Evolutionary conservation across 169 alveolate genomes (phyloP), one percentile per base, ranked within the genome.

Genomic region (Plasmodium fragile): DNA sequence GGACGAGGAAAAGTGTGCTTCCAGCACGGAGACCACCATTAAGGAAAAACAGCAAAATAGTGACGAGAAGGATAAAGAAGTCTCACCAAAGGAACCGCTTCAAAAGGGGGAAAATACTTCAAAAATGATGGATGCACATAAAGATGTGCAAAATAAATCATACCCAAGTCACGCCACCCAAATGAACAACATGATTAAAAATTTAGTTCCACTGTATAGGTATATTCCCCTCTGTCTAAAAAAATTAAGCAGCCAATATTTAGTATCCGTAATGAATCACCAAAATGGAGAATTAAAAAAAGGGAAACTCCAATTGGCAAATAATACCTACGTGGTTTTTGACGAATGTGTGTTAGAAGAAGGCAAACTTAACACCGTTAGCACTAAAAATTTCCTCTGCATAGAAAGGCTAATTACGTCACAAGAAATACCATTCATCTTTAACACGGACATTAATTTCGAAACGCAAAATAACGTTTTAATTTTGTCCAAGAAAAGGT

Each of bases 271-370:
- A 34, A 89, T 89, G 94, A 59, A 89, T 78, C 43, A 89, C 30
- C 36, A 78, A 18, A 72, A n/a, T 89, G 94, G 94, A 18, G 94
- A 89, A 43, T 89, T 89, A 72, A 77, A 89, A 89, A 89, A 89
- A 32, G 94, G 94, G 49, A 89, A 89, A 65, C 65, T 89, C 6
- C 94, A 89, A 30, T 25, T 89, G 28, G 94, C 94, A 39, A 89
- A 89, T 89, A 89, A 89, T 43, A 89, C 94, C 18, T 89, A 89
- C 52, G 2, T 89, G 10, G 75, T 22, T 39, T 89, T 89, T 89
- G 94, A 89, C 36, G 94, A 89, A 77, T 89, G 94, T 36, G 25
- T 89, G 22, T 78, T 89, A 77, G 94, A 89, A 6, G 80, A 32
- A 6, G 94, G 94, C 18, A 89, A 89, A 16, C 89, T 78, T 52